Evolutionary conservation across 768 basidiomycete species (phyloP), one percentile per base, ranked within the genome.

Genomic region (Infundibulicybe gibba): DNA sequence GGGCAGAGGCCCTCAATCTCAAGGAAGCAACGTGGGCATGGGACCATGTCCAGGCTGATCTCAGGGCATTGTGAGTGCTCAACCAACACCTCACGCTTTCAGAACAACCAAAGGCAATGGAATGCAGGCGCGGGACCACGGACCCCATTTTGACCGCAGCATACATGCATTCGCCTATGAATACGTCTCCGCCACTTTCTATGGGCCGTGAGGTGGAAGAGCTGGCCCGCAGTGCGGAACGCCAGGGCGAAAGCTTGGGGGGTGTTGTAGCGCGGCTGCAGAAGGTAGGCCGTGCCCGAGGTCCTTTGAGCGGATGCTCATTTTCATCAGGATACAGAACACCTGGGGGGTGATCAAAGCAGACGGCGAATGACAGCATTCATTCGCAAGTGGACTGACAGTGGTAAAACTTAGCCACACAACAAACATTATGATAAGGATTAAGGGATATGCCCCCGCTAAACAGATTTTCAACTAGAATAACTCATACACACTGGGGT

Each of bases 111-210:
- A 9, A 14, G 13, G 38, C 50, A 21, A 5, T 39, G 59, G 61
- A 32, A 50, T 49, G 38, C 14, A 49, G 1, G 41, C 33, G 21
- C 56, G 61, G 44, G 50, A 25, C 25, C 25, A 25, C 25, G 25
- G 8, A 47, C 9, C 55, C 53, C 5, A 43, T 59, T 19, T 49
- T 61, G 25, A 34, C 54, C 30, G 45, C 44, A 2, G 47, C 50
- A 10, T 65, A 63, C 43, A 49, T 51, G 15, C 45, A 63, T 44
- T 64, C 64, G 6, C 47, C 56, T 2, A 16, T 62, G 41, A 63
- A 62, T 34, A 57, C 60, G 2, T 61, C 62, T 2, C 51, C 57
- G 12, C 61, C 65, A 1, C 64, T 63, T 30, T 40, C 55, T 6
- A 38, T 49, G 19, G 49, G 58, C 6, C 39, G 47, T 1, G 44